Conservation (phyloP, 169 alveolate species). For the Eimeria nieschulzi region DNA sequence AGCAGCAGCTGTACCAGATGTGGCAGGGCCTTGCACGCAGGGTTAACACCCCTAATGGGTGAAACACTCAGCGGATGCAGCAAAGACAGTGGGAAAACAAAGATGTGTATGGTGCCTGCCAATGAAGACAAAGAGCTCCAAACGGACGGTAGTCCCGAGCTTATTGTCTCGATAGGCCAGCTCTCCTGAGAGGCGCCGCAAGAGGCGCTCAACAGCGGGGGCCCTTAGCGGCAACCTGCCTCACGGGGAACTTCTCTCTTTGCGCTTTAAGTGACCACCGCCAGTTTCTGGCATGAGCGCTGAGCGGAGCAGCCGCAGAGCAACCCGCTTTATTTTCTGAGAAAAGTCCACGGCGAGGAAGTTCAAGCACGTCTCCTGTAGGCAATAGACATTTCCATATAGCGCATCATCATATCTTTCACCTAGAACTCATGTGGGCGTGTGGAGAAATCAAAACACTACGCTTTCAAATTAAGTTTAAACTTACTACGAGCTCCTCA, state of each 20-base stretch:
- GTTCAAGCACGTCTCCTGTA: neutral
- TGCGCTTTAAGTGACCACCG: neutral
- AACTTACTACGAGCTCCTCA: neutral
- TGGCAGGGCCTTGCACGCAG: neutral
- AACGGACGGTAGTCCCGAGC: neutral
- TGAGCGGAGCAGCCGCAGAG: neutral
- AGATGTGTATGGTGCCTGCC: neutral
- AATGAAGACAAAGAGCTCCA: constrained; percentile 8
- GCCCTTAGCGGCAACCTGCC: neutral
- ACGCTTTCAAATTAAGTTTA: too few relatives aligned
- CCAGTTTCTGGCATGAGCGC: neutral
- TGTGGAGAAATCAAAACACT: too few relatives aligned
- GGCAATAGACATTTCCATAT: neutral
- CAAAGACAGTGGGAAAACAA: neutral
- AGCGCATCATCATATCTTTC: neutral
- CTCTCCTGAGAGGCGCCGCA: constrained; percentile 6
- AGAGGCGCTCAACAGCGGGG: neutral
- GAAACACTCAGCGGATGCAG: neutral
- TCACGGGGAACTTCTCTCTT: neutral
- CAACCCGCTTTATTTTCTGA: neutral
- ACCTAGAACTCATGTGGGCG: too few relatives aligned
- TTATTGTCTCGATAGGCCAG: neutral
- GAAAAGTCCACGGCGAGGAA: neutral
- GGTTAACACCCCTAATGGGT: neutral
- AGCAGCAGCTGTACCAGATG: neutral